Evolutionary conservation across 78 protist genomes (phyloP), one percentile per base, ranked within the genome.

Genomic region (Guillardia theta): DNA sequence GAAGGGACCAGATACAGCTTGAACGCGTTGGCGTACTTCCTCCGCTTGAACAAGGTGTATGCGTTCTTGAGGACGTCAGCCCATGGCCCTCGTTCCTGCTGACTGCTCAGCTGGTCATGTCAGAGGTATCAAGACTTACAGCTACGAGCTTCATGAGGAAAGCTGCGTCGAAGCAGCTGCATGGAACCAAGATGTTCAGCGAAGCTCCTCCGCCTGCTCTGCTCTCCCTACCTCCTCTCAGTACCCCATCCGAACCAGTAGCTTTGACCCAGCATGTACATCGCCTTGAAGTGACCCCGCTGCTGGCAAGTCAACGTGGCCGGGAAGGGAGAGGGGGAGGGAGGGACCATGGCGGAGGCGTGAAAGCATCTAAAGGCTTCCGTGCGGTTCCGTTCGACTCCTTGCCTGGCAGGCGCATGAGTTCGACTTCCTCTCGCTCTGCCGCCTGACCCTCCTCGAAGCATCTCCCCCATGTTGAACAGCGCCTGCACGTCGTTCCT

Each of bases 161-260:
- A 24, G 36, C 41, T 12, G 83, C 83, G 83, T 70, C 83, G 83
- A 22, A 36, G 83, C 83, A 70, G 83, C 22, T 70, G n/a, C n/a
- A n/a, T n/a, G n/a, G n/a, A n/a, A n/a, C n/a, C n/a, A n/a, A n/a
- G n/a, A n/a, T n/a, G n/a, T n/a, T n/a, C n/a, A n/a, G n/a, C n/a
- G n/a, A n/a, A n/a, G n/a, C n/a, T n/a, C n/a, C n/a, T n/a, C n/a
- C n/a, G n/a, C n/a, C n/a, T n/a, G n/a, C n/a, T n/a, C n/a, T n/a
- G n/a, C n/a, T n/a, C n/a, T n/a, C n/a, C n/a, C n/a, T n/a, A n/a
- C n/a, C n/a, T n/a, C n/a, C 45, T 22, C 83, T 24, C 45, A 3
- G 22, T 24, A 12, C 83, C 83, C 83, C 83, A 70, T 24, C 83
- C 83, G 36, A 22, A 70, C 83, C 83, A 70, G 83, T 70, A 70